A percentile compares a stretch with the other conserved stretches of the same genome.
These are phyloP conservation scores for Podospora conica DNA, from an alignment of 495 filamentous ascomycete species.

Conservation along the genomic window DNA sequence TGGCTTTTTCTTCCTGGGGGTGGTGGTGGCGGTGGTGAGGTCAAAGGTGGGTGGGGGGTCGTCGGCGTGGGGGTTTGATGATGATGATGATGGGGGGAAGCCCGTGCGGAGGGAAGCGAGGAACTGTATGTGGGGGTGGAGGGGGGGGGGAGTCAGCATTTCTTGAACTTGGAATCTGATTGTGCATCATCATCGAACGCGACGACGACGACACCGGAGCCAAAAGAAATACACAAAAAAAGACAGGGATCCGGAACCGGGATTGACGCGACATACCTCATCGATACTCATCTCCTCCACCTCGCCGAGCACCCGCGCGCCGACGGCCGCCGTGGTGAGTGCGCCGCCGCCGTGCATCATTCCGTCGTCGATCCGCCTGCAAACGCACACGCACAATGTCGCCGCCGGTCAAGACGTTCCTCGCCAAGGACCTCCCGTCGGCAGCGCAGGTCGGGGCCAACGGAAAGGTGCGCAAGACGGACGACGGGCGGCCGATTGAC, in stretches of 20 bases:
- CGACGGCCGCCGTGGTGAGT: slow-evolving; percentile 40
- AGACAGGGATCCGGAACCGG: background rate
- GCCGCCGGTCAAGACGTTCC: slow-evolving; percentile 53
- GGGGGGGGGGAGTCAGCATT: background rate
- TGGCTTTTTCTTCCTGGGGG: too few species aligned
- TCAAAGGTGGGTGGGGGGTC: slow-evolving; percentile 3
- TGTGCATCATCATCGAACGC: background rate
- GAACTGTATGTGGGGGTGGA: slow-evolving; percentile 25
- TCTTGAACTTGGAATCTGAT: background rate
- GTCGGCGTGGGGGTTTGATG: background rate
- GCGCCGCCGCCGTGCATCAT: slow-evolving; percentile 2
- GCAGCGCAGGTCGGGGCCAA: slow-evolving; percentile 43
- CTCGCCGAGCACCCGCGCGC: slow-evolving; percentile 53
- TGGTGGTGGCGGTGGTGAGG: background rate
- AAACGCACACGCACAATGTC: slow-evolving; percentile 42
- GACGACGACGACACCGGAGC: background rate
- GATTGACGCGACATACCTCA: slow-evolving; percentile 32
- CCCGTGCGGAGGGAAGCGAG: slow-evolving; percentile 43
- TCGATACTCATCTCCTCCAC: slow-evolving; percentile 35
- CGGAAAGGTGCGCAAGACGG: slow-evolving; percentile 47
- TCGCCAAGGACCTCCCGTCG: slow-evolving; percentile 43
- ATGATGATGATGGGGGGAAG: slow-evolving; percentile 15
- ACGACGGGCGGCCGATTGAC: slow-evolving; percentile 42
- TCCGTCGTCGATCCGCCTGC: too few species aligned
- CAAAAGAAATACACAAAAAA: background rate